Percentiles rank a stretch among this genome's conserved stretches.
phyloP scores from a whole-genome alignment of 345 rosid genomes.

The Brassica carinata region DNA sequence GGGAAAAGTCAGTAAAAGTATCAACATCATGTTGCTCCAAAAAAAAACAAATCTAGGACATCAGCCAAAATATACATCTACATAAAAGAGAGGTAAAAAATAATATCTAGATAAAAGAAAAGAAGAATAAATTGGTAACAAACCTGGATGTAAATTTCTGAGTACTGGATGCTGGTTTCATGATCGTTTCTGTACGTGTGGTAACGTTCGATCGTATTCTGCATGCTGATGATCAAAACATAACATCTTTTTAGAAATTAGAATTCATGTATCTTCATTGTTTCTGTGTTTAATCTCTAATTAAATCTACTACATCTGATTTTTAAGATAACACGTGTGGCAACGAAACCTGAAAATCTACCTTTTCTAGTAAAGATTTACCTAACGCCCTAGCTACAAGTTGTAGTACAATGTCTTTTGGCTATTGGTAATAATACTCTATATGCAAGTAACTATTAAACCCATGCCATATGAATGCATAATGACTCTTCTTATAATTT shows the following conservation, averaged over 20 bases:
- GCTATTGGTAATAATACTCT: conserved; percentile 13
- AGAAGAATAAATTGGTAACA: conserved; percentile 1
- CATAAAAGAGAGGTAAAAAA: not conserved
- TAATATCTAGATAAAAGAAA: too few species aligned
- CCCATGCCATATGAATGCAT: conserved; percentile 11
- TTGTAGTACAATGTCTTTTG: conserved; percentile 23
- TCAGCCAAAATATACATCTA: not conserved
- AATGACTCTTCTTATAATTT: not conserved
- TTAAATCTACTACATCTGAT: not conserved
- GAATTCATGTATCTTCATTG: not conserved
- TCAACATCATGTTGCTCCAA: not conserved
- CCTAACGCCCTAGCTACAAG: not conserved
- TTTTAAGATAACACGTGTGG: not conserved
- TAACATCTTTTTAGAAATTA: not conserved
- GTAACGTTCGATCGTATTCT: conserved; percentile 58
- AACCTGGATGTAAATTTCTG: conserved; percentile 48
- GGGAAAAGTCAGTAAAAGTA: not conserved
- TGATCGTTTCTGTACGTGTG: conserved; percentile 37
- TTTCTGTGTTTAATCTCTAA: not conserved
- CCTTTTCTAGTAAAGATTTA: not conserved
- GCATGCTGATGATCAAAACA: conserved; percentile 46
- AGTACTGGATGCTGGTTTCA: conserved; percentile 25
- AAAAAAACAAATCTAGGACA: conserved; percentile 9
- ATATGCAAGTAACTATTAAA: conserved; percentile 30
- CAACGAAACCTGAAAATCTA: not conserved